phyloP scores from a whole-genome alignment of 2,329 filamentous ascomycete genomes.

The Ceratocystis diversiconidia region DNA sequence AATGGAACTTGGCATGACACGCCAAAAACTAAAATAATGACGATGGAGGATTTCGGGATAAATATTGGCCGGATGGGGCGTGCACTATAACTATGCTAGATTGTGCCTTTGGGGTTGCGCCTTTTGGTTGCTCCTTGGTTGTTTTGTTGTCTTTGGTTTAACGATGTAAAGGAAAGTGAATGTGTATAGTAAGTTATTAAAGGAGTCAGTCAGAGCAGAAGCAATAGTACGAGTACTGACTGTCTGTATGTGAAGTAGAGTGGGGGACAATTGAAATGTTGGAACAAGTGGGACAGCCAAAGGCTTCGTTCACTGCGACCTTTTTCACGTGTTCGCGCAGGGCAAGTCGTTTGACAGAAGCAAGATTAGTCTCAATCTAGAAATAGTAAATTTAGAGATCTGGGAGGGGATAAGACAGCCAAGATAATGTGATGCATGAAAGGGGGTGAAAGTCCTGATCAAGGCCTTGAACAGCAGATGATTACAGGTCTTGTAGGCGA shows the following conservation, averaged over 20 bases:
- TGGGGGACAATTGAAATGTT: background rate
- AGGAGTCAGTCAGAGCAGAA: background rate
- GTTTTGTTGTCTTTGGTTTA: background rate
- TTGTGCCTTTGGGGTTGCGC: too few species aligned
- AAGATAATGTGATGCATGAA: background rate
- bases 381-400: background rate
- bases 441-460: background rate
- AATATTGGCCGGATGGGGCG: slow-evolving; percentile 5
- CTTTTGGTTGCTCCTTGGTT: too few species aligned
- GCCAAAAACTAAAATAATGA: slow-evolving; percentile 3
- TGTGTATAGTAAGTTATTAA: too few species aligned
- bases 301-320: background rate
- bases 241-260: too few species aligned
- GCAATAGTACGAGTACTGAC: background rate
- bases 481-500: background rate
- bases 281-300: background rate
- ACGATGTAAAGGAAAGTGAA: background rate
- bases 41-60: slow-evolving; percentile 7
- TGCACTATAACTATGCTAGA: slow-evolving; percentile 1
- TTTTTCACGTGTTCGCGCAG: slow-evolving; percentile 1
- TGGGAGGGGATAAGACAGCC: background rate
- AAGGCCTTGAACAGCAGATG: background rate
- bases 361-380: background rate
- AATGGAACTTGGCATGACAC: background rate
- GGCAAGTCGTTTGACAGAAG: background rate